These are phyloP conservation scores for Uncinocarpus reesii DNA, from an alignment of 2,329 filamentous ascomycete genomes.

Conservation along the genomic window DNA sequence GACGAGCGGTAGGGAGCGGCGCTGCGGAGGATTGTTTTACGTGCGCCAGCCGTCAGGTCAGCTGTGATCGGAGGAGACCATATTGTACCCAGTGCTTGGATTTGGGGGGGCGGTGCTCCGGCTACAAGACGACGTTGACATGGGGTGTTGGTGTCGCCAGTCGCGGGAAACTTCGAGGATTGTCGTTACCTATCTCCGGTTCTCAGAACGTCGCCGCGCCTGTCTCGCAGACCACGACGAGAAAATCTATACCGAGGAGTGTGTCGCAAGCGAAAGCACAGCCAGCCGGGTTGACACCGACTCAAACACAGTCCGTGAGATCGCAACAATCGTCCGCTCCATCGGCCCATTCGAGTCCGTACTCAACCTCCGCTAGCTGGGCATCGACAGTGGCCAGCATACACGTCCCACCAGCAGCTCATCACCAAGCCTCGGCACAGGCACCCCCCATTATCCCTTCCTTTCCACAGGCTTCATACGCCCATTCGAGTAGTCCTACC, in stretches of 20 bases:
- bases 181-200: slow-evolving; percentile 59
- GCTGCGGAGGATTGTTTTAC: slow-evolving; percentile 93
- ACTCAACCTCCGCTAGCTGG: not conserved
- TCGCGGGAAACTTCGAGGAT: slow-evolving; percentile 81
- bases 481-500: not conserved
- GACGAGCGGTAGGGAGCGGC: slow-evolving; percentile 77
- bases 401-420: not conserved
- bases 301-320: not conserved
- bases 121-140: slow-evolving; percentile 92
- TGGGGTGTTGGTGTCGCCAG: slow-evolving; percentile 96
- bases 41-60: slow-evolving; percentile 70
- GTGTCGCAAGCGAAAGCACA: not conserved
- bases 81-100: slow-evolving; percentile 95
- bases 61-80: slow-evolving; percentile 82
- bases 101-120: slow-evolving; percentile 81
- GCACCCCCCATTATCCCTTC: not conserved
- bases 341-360: not conserved
- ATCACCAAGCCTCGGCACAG: not conserved
- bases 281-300: not conserved
- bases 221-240: slow-evolving; percentile 17
- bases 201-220: slow-evolving; percentile 30
- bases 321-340: not conserved
- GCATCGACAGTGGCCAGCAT: not conserved
- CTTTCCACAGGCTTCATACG: not conserved
- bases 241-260: not conserved